Evolutionary conservation across 495 filamentous ascomycete genomes (phyloP).

Genomic region (Stereocaulon alpinum): DNA sequence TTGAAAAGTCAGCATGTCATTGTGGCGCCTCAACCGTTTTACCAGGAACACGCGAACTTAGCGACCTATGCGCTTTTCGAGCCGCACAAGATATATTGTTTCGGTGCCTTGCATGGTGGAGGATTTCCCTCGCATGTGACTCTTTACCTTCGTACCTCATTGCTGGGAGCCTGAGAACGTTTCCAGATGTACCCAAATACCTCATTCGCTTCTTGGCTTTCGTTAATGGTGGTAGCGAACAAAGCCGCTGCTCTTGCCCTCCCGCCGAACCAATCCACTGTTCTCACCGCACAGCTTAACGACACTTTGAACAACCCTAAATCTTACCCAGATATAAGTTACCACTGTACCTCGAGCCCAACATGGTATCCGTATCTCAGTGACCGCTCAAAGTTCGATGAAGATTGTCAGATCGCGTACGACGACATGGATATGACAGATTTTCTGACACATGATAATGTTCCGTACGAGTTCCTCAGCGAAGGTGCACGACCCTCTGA

Average conservation of each 20-base stretch:
- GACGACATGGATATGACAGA: background rate
- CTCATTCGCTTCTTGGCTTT: background rate
- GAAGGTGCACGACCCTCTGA: background rate
- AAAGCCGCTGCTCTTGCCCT: background rate
- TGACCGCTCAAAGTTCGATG: background rate
- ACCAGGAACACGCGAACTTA: background rate
- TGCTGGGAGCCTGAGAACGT: background rate
- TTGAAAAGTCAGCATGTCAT: background rate
- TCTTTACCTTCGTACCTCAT: background rate
- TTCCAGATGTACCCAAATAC: background rate
- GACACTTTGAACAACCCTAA: background rate
- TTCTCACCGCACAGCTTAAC: background rate
- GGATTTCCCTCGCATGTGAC: background rate
- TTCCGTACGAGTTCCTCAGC: background rate
- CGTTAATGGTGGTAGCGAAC: background rate
- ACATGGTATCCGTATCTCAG: background rate
- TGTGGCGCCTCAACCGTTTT: background rate
- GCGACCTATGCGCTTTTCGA: background rate
- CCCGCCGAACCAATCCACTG: background rate
- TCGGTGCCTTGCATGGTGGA: background rate
- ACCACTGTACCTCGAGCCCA: background rate
- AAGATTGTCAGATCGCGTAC: background rate
- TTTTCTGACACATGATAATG: background rate
- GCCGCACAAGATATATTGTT: background rate
- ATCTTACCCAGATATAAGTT: too few relatives aligned